Percentiles rank a stretch among this genome's conserved stretches.
Evolutionary conservation across 805 yeast genomes (phyloP).

Genomic region (Sugiyamaella floridensis): DNA sequence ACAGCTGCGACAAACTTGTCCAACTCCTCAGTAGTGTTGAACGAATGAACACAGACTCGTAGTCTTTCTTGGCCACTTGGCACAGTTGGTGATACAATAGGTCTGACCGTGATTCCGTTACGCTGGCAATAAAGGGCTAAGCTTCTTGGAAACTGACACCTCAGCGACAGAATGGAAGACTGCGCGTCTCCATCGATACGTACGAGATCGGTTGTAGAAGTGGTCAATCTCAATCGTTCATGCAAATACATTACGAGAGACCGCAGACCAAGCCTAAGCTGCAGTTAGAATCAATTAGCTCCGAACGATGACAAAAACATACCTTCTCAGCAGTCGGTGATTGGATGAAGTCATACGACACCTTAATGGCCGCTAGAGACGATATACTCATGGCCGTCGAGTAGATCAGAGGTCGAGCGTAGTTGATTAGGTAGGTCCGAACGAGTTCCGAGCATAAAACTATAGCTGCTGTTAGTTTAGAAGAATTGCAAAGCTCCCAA

Average conservation of each 20-base stretch:
- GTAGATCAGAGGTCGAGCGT: constrained; percentile 22
- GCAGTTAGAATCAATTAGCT: not conserved
- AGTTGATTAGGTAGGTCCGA: constrained; percentile 18
- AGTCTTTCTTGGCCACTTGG: constrained; percentile 23
- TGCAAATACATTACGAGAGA: not conserved
- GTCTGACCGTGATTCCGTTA: constrained; percentile 19
- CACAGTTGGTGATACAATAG: constrained; percentile 24
- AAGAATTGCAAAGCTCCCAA: not conserved
- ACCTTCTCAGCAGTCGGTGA: constrained; percentile 1
- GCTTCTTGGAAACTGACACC: constrained; percentile 14
- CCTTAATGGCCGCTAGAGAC: constrained; percentile 15
- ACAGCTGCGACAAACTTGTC: constrained; percentile 10
- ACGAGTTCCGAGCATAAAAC: constrained; percentile 13
- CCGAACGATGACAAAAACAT: not conserved
- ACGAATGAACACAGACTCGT: constrained; percentile 21
- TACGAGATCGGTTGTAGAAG: not conserved
- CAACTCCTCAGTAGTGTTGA: constrained; percentile 14
- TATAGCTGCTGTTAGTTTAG: constrained; percentile 12
- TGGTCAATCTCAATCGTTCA: not conserved
- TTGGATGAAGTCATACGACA: constrained; percentile 15
- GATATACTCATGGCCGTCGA: constrained; percentile 18
- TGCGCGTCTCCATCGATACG: not conserved
- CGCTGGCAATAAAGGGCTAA: constrained; percentile 19
- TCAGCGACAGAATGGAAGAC: constrained; percentile 8
- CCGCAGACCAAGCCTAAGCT: not conserved